These are phyloP conservation scores for Salix koriyanagi DNA, from an alignment of 345 rosid genomes.

Conservation along the genomic window DNA sequence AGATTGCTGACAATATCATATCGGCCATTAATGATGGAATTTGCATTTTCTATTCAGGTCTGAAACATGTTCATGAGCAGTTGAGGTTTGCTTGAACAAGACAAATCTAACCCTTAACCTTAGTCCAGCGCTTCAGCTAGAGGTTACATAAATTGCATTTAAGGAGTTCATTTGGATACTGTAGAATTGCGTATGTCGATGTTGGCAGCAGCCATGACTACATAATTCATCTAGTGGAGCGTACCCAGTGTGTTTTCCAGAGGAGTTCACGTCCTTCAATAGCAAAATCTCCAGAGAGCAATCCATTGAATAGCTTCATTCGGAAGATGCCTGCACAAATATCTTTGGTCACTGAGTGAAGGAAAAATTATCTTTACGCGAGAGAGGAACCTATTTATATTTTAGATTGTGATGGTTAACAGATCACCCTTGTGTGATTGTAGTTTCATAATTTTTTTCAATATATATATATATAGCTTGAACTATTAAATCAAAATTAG, in stretches of 20 bases:
- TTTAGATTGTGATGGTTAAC: not conserved
- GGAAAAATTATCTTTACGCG: not conserved
- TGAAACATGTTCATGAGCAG: not conserved
- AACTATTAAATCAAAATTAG: no score
- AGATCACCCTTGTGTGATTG: not conserved
- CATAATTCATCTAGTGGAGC: not conserved
- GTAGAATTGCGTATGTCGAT: not conserved
- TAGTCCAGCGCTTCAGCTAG: not conserved
- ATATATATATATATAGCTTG: not conserved
- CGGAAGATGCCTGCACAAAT: not conserved
- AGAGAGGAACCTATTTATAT: not conserved
- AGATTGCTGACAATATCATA: not conserved
- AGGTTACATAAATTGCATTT: not conserved
- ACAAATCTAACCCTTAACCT: not conserved
- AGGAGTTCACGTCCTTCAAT: not conserved
- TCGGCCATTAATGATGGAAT: not conserved
- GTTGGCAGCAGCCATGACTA: not conserved
- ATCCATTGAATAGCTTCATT: slow-evolving; percentile 1
- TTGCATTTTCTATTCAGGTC: not conserved
- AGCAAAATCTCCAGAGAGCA: not conserved
- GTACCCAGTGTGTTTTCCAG: not conserved
- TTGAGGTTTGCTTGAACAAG: not conserved
- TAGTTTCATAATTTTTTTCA: not conserved
- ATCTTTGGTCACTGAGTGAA: not conserved
- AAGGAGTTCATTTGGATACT: not conserved